These are phyloP conservation scores for Cryptococcus wingfieldii DNA, from an alignment of 1,284 basidiomycete species.

Conservation along the genomic window DNA sequence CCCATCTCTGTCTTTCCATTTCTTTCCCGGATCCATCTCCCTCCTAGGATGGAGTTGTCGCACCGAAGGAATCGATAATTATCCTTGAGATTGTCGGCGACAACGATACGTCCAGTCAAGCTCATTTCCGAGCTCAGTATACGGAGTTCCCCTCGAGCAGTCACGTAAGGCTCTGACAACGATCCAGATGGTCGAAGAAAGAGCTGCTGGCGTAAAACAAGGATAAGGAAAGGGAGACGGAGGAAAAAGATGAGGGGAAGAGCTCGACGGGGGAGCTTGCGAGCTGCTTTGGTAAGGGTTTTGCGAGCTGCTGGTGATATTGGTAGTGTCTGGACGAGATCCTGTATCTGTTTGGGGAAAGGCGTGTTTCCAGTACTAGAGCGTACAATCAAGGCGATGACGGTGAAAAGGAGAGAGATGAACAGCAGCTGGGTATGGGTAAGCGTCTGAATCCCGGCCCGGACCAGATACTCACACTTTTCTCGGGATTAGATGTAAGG, in stretches of 20 bases:
- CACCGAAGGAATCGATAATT: slow-evolving; percentile 75
- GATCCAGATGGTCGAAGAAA: slow-evolving; percentile 22
- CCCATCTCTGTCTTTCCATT: slow-evolving; percentile 52
- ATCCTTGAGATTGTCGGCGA: slow-evolving; percentile 63
- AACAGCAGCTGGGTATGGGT: slow-evolving; percentile 23
- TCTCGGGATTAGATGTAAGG: slow-evolving; percentile 24
- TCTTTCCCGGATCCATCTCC: slow-evolving; percentile 64
- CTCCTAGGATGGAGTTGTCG: slow-evolving; percentile 82
- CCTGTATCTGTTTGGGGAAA: no score
- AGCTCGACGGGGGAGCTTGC: slow-evolving; percentile 16
- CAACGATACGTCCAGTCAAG: slow-evolving; percentile 68
- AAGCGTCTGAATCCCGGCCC: background rate
- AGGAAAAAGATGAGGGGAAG: slow-evolving; percentile 28
- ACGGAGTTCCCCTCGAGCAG: slow-evolving; percentile 55
- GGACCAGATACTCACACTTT: slow-evolving; percentile 15
- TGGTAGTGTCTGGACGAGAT: no score
- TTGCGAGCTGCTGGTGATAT: background rate
- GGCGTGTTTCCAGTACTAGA: background rate
- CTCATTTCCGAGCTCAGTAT: slow-evolving; percentile 68
- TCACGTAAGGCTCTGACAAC: slow-evolving; percentile 52
- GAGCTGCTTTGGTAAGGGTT: background rate
- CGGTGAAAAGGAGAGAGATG: slow-evolving; percentile 28
- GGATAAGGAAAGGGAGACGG: slow-evolving; percentile 28
- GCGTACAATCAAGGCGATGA: slow-evolving; percentile 23
- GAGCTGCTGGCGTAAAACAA: slow-evolving; percentile 31